Conservation (phyloP, 1,284 basidiomycete genomes). For the Rhodotorula sp. region DNA sequence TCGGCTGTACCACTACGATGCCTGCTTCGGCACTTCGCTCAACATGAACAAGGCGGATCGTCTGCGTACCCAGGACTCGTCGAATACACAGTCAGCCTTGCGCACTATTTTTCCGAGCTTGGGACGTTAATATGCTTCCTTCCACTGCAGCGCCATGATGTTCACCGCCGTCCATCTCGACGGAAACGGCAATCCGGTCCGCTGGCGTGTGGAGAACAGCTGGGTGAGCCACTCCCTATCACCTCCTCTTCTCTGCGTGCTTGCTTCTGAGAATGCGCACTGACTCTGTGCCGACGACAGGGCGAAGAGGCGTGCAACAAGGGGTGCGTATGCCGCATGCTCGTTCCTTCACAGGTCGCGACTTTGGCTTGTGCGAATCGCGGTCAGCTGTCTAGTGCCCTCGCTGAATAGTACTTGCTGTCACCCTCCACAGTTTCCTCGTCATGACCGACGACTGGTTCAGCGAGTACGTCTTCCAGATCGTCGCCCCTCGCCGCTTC, state of each 20-base stretch:
- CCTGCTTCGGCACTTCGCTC: constrained; percentile 62
- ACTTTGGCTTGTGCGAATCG: too few species aligned
- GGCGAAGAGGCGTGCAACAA: constrained; percentile 71
- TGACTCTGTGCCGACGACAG: background rate
- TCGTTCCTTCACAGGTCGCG: too few species aligned
- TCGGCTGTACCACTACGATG: constrained; percentile 55
- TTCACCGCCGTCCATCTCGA: constrained; percentile 89
- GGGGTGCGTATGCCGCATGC: constrained; percentile 2
- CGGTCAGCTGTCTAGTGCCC: too few species aligned
- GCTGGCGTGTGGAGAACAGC: constrained; percentile 93
- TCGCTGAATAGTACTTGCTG: background rate
- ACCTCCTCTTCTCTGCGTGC: background rate
- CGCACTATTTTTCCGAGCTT: too few species aligned
- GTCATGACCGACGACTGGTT: constrained; percentile 80
- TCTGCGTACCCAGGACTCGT: constrained; percentile 73
- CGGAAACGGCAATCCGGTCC: constrained; percentile 65
- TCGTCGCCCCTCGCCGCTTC: constrained; percentile 69
- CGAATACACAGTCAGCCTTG: constrained; percentile 69
- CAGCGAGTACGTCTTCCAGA: constrained; percentile 80
- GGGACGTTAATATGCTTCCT: too few species aligned
- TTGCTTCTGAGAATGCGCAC: too few species aligned
- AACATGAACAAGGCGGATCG: constrained; percentile 78
- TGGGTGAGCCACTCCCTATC: constrained; percentile 59
- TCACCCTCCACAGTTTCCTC: constrained; percentile 59
- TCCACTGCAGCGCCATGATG: constrained; percentile 57